phyloP scores from a whole-genome alignment of 2,329 filamentous ascomycete species.

The Capronia coronata region DNA sequence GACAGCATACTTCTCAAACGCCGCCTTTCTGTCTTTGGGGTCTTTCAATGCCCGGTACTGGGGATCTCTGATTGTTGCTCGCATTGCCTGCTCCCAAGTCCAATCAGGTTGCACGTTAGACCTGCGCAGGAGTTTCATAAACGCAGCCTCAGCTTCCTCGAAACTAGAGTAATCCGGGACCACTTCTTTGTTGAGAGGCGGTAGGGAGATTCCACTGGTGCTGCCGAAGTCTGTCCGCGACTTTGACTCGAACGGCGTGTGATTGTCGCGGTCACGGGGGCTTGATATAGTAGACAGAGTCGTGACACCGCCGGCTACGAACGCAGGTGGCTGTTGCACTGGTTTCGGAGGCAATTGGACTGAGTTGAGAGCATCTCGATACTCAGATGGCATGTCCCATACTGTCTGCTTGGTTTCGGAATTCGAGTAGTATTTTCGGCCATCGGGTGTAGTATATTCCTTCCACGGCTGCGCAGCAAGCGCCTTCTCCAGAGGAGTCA shows the following conservation, averaged over 20 bases:
- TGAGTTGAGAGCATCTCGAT: slow-evolving; percentile 66
- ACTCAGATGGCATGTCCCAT: slow-evolving; percentile 86
- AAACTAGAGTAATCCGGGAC: slow-evolving; percentile 72
- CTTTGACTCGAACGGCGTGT: slow-evolving; percentile 44
- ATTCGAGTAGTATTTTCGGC: slow-evolving; percentile 93
- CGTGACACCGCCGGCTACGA: slow-evolving; percentile 52
- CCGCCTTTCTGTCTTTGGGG: slow-evolving; percentile 78
- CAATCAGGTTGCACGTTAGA: slow-evolving; percentile 84
- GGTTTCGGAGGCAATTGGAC: slow-evolving; percentile 40
- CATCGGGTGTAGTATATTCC: slow-evolving; percentile 79
- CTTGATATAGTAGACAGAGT: slow-evolving; percentile 37
- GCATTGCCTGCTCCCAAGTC: slow-evolving; percentile 86
- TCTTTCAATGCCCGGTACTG: slow-evolving; percentile 92
- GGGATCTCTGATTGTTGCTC: slow-evolving; percentile 77
- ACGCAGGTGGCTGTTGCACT: slow-evolving; percentile 45
- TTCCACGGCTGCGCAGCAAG: slow-evolving; percentile 83
- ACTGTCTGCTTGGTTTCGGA: slow-evolving; percentile 84
- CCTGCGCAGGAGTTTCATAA: slow-evolving; percentile 80
- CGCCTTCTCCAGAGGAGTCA: slow-evolving; percentile 74
- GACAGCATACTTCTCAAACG: slow-evolving; percentile 91
- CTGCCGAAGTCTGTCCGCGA: slow-evolving; percentile 40
- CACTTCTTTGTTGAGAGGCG: slow-evolving; percentile 37
- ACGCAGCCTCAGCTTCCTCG: slow-evolving; percentile 89
- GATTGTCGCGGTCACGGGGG: slow-evolving; percentile 44
- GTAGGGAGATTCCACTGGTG: slow-evolving; percentile 37